These are phyloP conservation scores for Physcia stellaris DNA, from an alignment of 495 filamentous ascomycete species.

Conservation along the genomic window DNA sequence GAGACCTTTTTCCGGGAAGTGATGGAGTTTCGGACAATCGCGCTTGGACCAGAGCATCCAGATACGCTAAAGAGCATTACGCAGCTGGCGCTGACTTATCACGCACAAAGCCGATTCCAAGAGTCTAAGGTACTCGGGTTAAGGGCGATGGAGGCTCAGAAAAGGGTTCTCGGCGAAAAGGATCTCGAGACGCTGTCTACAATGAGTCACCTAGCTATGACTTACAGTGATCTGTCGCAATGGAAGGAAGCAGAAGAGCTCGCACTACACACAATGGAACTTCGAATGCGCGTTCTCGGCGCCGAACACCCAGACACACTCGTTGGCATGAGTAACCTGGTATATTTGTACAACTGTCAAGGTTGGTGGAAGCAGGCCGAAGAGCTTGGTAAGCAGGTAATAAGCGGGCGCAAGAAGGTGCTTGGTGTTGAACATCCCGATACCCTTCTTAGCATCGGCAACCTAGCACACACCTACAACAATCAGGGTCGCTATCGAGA, in stretches of 20 bases:
- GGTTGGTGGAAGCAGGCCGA: not conserved
- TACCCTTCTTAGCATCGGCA: slow-evolving; percentile 17
- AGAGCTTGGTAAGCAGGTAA: not conserved
- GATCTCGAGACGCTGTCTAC: slow-evolving; percentile 25
- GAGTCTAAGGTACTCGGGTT: slow-evolving; percentile 1
- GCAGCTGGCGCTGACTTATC: not conserved
- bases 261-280: not conserved
- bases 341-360: not conserved
- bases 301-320: not conserved
- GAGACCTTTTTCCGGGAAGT: not conserved
- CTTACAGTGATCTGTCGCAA: too few relatives aligned
- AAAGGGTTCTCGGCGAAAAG: slow-evolving; percentile 18
- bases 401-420: slow-evolving; percentile 9
- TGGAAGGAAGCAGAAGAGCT: too few relatives aligned
- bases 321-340: not conserved
- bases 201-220: slow-evolving; percentile 1
- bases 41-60: not conserved
- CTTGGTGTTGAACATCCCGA: slow-evolving; percentile 22
- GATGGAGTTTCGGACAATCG: not conserved
- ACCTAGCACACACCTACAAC: slow-evolving; percentile 2
- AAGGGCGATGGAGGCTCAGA: not conserved
- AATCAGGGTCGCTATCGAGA: slow-evolving; percentile 6
- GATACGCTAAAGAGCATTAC: not conserved
- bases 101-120: not conserved
- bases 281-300: not conserved